phyloP scores from a whole-genome alignment of 768 basidiomycete species.

The Leucosporidium creatinivorum region DNA sequence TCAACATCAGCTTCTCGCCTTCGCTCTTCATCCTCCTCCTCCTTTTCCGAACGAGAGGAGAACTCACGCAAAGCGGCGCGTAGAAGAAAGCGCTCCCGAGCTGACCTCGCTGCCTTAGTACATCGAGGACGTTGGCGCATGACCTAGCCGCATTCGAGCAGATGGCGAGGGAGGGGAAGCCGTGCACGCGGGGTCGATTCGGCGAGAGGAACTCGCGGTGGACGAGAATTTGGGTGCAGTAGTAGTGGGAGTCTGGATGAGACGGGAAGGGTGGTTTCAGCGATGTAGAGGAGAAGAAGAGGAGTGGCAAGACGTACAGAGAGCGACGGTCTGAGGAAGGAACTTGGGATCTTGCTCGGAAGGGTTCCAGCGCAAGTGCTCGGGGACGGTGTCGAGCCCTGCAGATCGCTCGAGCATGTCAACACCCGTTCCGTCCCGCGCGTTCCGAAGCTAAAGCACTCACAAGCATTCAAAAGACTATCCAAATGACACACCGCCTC shows the following conservation, averaged over 20 bases:
- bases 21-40: too few species aligned
- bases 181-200: slow-evolving; percentile 5
- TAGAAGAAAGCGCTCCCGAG: slow-evolving; percentile 16
- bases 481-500: slow-evolving; percentile 17
- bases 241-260: not conserved
- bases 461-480: slow-evolving; percentile 16
- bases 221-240: slow-evolving; percentile 56
- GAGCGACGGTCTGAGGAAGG: not conserved
- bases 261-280: not conserved
- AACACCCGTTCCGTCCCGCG: not conserved
- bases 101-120: slow-evolving; percentile 46
- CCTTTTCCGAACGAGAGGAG: slow-evolving; percentile 40
- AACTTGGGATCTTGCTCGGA: not conserved
- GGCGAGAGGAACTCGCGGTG: slow-evolving; percentile 64
- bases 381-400: slow-evolving; percentile 25
- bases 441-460: not conserved
- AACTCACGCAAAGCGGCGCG: slow-evolving; percentile 8
- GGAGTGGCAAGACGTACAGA: not conserved
- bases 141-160: slow-evolving; percentile 77
- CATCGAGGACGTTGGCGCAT: slow-evolving; percentile 62
- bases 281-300: not conserved
- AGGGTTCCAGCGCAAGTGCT: slow-evolving; percentile 4
- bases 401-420: not conserved
- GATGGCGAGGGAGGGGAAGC: slow-evolving; percentile 63
- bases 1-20: not conserved